Evolutionary conservation across 805 yeast species (phyloP).

Genomic region (Cephaloascus fragrans): DNA sequence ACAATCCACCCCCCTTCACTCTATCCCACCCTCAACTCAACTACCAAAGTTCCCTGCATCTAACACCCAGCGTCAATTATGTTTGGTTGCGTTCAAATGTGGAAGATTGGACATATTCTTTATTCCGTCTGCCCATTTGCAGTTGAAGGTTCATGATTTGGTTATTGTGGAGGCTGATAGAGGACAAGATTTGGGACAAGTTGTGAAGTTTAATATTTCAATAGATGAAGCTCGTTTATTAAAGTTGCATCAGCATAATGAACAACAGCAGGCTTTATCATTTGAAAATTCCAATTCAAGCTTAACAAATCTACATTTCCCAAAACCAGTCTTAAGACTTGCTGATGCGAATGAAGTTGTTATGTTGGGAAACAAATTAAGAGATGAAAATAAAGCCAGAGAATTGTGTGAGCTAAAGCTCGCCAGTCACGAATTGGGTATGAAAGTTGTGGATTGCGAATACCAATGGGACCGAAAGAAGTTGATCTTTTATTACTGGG

Average conservation of each 20-base stretch:
- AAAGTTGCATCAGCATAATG: conserved; percentile 57
- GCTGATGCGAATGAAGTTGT: conserved; percentile 55
- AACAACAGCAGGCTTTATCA: conserved; percentile 56
- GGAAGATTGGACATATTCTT: conserved; percentile 74
- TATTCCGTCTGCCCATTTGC: conserved; percentile 30
- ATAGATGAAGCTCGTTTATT: conserved; percentile 59
- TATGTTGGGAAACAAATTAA: conserved; percentile 46
- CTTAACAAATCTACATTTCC: conserved; percentile 37
- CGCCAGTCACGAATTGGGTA: conserved; percentile 36
- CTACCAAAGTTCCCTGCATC: conserved; percentile 28
- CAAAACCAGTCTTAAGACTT: conserved; percentile 54
- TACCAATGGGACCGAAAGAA: conserved; percentile 78
- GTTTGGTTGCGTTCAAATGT: conserved; percentile 67
- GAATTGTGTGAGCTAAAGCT: conserved; percentile 50
- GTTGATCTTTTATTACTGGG: conserved; percentile 58
- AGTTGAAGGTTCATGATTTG: conserved; percentile 46
- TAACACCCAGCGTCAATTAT: conserved; percentile 29
- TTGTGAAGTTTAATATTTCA: conserved; percentile 46
- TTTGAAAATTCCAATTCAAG: conserved; percentile 12
- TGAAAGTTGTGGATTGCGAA: conserved; percentile 66
- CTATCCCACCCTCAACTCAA: conserved; percentile 6
- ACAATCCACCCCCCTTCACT: conserved; percentile 1
- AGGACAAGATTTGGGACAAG: conserved; percentile 67
- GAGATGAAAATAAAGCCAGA: conserved; percentile 65
- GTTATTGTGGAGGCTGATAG: conserved; percentile 82